Conservation (phyloP, 768 basidiomycete genomes). For the Sistotremastrum suecicum region DNA sequence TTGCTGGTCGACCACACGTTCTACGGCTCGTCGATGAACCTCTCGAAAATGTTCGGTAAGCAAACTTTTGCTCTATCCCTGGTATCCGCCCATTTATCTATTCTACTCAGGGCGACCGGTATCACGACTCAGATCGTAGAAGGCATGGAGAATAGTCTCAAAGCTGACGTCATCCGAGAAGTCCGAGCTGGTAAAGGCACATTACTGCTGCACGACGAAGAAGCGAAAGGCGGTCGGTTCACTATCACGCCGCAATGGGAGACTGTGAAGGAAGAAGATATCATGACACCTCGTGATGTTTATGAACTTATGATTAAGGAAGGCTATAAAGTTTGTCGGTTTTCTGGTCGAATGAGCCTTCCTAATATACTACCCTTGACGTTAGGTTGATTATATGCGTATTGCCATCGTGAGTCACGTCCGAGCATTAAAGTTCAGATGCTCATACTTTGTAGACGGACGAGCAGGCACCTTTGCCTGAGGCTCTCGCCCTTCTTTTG, state of each 20-base stretch:
- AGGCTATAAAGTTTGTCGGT: slow-evolving; percentile 48
- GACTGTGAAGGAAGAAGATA: slow-evolving; percentile 62
- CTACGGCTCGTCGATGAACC: slow-evolving; percentile 78
- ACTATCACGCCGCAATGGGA: slow-evolving; percentile 94
- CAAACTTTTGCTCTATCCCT: neutral
- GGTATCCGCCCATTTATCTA: neutral
- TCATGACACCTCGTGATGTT: slow-evolving; percentile 78
- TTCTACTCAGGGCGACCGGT: slow-evolving; percentile 63
- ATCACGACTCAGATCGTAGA: slow-evolving; percentile 86
- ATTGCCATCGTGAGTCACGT: slow-evolving; percentile 63
- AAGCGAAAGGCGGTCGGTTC: slow-evolving; percentile 82
- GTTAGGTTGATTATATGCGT: slow-evolving; percentile 73
- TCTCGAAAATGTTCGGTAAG: slow-evolving; percentile 88
- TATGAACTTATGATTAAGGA: slow-evolving; percentile 62
- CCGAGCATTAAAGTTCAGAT: slow-evolving; percentile 1
- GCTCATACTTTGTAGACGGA: slow-evolving; percentile 55
- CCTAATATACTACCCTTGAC: neutral
- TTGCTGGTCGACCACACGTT: slow-evolving; percentile 80
- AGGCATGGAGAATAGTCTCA: slow-evolving; percentile 77
- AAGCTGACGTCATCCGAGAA: slow-evolving; percentile 77
- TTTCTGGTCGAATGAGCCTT: neutral
- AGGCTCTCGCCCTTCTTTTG: slow-evolving; percentile 65
- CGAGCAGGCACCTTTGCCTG: slow-evolving; percentile 91
- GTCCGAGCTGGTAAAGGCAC: slow-evolving; percentile 55
- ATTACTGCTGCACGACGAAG: slow-evolving; percentile 90